These are phyloP conservation scores for Penicillium sp. DNA, from an alignment of 2,329 filamentous ascomycete species.

Conservation along the genomic window DNA sequence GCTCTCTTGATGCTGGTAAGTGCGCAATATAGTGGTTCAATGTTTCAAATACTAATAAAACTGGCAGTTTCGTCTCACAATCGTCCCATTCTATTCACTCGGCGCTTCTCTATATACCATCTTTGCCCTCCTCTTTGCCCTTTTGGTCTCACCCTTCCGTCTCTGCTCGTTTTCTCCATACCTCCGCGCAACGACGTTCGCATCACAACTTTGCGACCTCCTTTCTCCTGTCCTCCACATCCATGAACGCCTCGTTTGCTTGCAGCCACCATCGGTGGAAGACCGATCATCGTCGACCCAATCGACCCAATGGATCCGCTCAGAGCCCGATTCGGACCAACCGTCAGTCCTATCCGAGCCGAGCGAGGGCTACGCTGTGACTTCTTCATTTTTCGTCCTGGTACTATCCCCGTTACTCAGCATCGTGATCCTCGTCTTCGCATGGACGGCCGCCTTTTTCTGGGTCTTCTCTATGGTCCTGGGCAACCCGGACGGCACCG, in stretches of 20 bases:
- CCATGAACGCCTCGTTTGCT: conserved; percentile 35
- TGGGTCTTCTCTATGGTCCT: conserved; percentile 61
- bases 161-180: conserved; percentile 48
- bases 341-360: conserved; percentile 24
- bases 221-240: conserved; percentile 54
- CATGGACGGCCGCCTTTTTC: conserved; percentile 60
- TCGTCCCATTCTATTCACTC: conserved; percentile 54
- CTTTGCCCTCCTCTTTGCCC: conserved; percentile 49
- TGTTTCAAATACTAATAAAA: conserved; percentile 8
- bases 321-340: conserved; percentile 37
- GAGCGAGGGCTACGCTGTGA: conserved; percentile 35
- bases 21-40: background rate
- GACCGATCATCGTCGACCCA: conserved; percentile 27
- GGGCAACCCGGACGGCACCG: conserved; percentile 60
- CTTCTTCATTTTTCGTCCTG: conserved; percentile 50
- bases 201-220: conserved; percentile 50
- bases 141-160: conserved; percentile 53
- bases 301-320: conserved; percentile 36
- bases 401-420: conserved; percentile 56
- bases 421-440: conserved; percentile 53
- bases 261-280: conserved; percentile 18
- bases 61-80: conserved; percentile 51
- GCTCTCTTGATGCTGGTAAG: conserved; percentile 45
- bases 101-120: conserved; percentile 54
- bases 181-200: conserved; percentile 45